Percentiles rank a stretch among this genome's conserved stretches.
Evolutionary conservation across 441 rosid genomes (phyloP).

Genomic region (Aleurites moluccanus): DNA sequence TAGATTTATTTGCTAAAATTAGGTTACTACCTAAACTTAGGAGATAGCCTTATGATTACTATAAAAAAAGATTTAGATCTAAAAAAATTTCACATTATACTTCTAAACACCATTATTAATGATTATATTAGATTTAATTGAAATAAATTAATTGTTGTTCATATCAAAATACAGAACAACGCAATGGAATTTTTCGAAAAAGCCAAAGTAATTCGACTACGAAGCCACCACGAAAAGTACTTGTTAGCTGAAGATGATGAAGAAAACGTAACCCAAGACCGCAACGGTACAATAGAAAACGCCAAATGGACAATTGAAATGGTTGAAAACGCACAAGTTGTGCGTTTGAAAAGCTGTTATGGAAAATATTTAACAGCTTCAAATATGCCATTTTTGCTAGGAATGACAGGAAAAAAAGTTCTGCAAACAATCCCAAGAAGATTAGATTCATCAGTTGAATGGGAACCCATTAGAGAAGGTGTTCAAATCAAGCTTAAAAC

Average conservation of each 20-base stretch:
- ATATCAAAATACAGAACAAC: background rate
- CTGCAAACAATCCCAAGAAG: constrained; percentile 54
- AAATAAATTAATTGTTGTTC: background rate
- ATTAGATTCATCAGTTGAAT: constrained; percentile 75
- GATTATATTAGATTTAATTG: background rate
- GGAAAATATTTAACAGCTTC: constrained; percentile 76
- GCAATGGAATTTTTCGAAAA: constrained; percentile 50
- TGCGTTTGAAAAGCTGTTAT: constrained; percentile 49
- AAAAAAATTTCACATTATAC: background rate
- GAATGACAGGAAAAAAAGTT: constrained; percentile 82
- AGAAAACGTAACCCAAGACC: constrained; percentile 43
- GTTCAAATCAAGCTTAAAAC: constrained; percentile 60
- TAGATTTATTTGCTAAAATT: background rate
- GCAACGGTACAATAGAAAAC: constrained; percentile 31
- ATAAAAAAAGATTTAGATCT: too few relatives aligned
- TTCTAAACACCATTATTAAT: background rate
- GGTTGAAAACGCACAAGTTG: constrained; percentile 19
- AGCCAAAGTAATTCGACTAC: constrained; percentile 44
- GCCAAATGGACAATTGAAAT: constrained; percentile 51
- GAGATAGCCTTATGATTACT: too few relatives aligned
- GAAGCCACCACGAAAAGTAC: constrained; percentile 52
- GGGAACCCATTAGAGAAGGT: constrained; percentile 77
- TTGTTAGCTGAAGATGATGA: constrained; percentile 46
- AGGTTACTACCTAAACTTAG: too few relatives aligned
- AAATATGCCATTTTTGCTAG: constrained; percentile 70